A percentile compares a stretch with the other conserved stretches of the same genome.
Conservation (phyloP, 108 stramenopile genomes). For the Skeletonema costatum region DNA sequence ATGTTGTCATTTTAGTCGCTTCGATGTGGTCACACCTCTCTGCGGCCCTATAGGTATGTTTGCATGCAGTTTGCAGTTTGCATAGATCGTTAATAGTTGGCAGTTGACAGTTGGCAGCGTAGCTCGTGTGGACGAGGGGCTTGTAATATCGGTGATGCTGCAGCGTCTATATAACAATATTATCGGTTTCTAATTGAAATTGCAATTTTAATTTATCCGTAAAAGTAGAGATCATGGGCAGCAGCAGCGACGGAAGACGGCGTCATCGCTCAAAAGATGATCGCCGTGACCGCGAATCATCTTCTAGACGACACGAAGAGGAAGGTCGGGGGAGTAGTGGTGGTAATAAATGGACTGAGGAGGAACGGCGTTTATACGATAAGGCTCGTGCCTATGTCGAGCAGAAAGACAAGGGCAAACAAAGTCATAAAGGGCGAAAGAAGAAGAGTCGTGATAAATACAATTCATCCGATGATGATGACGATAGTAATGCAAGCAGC, state of each 20-base stretch:
- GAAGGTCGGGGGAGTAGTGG: not conserved
- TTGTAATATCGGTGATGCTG: too few relatives aligned
- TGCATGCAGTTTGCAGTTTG: too few relatives aligned
- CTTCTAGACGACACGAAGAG: not conserved
- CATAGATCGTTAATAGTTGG: too few relatives aligned
- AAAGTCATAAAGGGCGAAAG: not conserved
- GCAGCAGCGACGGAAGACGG: slow-evolving; percentile 5
- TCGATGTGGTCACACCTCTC: too few relatives aligned
- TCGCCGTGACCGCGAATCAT: slow-evolving; percentile 4
- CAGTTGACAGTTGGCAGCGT: too few relatives aligned
- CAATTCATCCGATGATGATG: not conserved
- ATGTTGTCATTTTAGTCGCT: too few relatives aligned
- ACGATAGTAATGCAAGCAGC: slow-evolving; percentile 5
- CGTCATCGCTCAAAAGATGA: not conserved
- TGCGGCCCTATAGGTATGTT: too few relatives aligned
- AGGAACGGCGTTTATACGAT: slow-evolving; percentile 41
- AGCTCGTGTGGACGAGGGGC: too few relatives aligned
- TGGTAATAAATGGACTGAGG: slow-evolving; percentile 25
- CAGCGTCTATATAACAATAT: too few relatives aligned
- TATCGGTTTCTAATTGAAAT: too few relatives aligned
- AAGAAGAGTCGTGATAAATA: slow-evolving; percentile 6
- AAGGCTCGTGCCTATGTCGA: slow-evolving; percentile 43
- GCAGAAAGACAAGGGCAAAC: slow-evolving; percentile 6
- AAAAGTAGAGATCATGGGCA: not conserved
- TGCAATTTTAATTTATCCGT: too few relatives aligned